phyloP scores from a whole-genome alignment of 768 basidiomycete genomes.

The Serpula lacrymans region DNA sequence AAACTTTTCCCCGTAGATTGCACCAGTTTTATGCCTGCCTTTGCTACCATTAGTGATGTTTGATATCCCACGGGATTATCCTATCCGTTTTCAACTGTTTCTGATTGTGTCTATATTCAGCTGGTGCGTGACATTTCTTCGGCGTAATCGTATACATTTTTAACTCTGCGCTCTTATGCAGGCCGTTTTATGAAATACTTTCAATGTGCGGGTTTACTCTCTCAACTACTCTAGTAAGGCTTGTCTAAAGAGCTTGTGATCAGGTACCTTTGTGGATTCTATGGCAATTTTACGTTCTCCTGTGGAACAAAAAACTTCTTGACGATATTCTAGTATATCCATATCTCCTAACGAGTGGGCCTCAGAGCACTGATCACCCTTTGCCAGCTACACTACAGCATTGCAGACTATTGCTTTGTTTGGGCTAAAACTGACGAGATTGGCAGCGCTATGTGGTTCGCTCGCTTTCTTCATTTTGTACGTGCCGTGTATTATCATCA shows the following conservation, averaged over 20 bases:
- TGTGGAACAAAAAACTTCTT: conserved; percentile 44
- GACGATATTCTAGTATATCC: conserved; percentile 34
- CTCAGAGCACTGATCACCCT: conserved; percentile 10
- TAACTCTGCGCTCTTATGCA: conserved; percentile 20
- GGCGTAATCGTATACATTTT: conserved; percentile 2
- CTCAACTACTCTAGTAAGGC: not conserved
- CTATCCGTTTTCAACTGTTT: conserved; percentile 57
- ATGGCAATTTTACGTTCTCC: conserved; percentile 29
- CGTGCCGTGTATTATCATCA: conserved; percentile 20
- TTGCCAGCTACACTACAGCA: conserved; percentile 27
- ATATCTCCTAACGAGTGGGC: no score
- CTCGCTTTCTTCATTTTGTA: conserved; percentile 51
- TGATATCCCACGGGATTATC: conserved; percentile 67
- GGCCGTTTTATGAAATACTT: conserved; percentile 60
- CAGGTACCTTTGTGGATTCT: conserved; percentile 43
- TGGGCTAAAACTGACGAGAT: conserved; percentile 61
- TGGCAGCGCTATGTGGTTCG: conserved; percentile 62
- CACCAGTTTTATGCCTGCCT: conserved; percentile 59
- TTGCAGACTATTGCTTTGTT: conserved; percentile 65
- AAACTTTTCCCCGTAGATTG: conserved; percentile 38
- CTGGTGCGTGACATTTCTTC: conserved; percentile 41
- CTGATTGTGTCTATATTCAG: conserved; percentile 58
- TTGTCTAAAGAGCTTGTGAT: conserved; percentile 8
- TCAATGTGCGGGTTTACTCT: conserved; percentile 31
- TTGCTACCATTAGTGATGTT: conserved; percentile 63